Base-by-base conservation (phyloP, 768 basidiomycete genomes). In the Tephrocybe sp. region DNA sequence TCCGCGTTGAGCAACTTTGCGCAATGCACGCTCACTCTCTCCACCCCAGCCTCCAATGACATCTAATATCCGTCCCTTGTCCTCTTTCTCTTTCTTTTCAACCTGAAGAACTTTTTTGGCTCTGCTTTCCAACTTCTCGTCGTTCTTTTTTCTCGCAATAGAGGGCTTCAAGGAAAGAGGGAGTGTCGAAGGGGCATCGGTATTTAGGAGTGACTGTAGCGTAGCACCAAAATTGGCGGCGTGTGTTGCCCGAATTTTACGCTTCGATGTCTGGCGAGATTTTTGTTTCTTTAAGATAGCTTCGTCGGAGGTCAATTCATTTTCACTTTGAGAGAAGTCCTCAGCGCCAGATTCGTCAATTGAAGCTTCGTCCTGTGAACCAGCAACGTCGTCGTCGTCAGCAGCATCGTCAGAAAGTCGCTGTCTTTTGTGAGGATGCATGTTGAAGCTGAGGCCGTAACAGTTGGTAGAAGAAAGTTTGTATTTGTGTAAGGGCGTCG, bases 1-100 rank as follows among this genome's bases (percentile, higher is more conserved):
- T 69, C 89, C 89, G 65, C 89, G 75, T 71, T 86, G 97, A 57
- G 86, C 96, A 67, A 80, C 91, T 76, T 88, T 98, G 66, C 79
- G 82, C 62, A 84, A 73, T 53, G 78, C 86, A 67, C 81, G 80
- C 73, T 86, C 92, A 68, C 80, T 82, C 67, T 90, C 88, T 11
- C 80, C 87, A 25, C 89, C 94, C 94, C 93, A 97, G 36, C 92
- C 93, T 51, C 85, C 90, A 64, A 89, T 91, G 14, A 84, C 81
- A 65, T 88, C 85, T 34, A 71, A 78, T 57, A 88, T 77, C 50
- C 82, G 72, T 11, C 81, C 81, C 55, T 74, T 83, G 56, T 89
- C 88, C 56, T 89, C 87, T 57, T 77, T 86, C 55, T 85, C 87
- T 63, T 84, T 88, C 66, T 76, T 83, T 61, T 89, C 90, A 21